Evolutionary conservation across 2,329 filamentous ascomycete genomes (phyloP), one percentile per base, ranked within the genome.

Genomic region (Ophiocordyceps camponoti-rufipedis): DNA sequence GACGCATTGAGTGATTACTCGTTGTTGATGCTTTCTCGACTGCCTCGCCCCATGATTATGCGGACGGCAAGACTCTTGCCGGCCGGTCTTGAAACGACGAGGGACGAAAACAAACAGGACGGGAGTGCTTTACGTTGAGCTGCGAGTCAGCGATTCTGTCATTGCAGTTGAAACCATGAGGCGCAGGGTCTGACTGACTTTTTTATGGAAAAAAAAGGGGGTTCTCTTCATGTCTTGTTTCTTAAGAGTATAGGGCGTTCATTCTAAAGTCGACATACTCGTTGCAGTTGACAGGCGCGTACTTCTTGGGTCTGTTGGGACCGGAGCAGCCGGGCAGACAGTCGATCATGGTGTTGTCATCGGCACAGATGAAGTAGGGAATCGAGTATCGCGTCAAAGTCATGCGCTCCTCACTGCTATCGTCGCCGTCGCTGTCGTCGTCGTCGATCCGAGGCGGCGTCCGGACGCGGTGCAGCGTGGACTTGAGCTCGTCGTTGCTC

Each of bases 381-480:
- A 78, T 78, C 9, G 74, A 78, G 49, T 74, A 78, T 13, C 75
- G 59, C 18, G 67, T 63, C 31, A 60, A 58, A 3, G 69, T 72
- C 61, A 72, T 67, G 4, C 61, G 45, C 16, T 39, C 35, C n/a
- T 39, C n/a, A 16, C 16, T n/a, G 2, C 54, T 53, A 1, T 60
- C 43, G 4, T 44, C 45, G 12, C 23, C 33, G 33, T 38, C 33
- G 2, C 54, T 53, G 1, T 60, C 43, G 4, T 44, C 45, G 13
- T 31, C 32, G 8, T 48, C 41, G n/a, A 48, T 48, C 5, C 52
- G 43, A 0, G 47, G 48, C 18, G 60, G 58, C 55, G 74, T 70
- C 31, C 63, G 64, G 3, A 75, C 62, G 23, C 53, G 54, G 45
- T 66, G 64, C 40, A 61, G 47, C 1, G 58, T 62, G 11, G 61